phyloP scores from a whole-genome alignment of 2,329 filamentous ascomycete genomes.

The Microsporum audouinii region DNA sequence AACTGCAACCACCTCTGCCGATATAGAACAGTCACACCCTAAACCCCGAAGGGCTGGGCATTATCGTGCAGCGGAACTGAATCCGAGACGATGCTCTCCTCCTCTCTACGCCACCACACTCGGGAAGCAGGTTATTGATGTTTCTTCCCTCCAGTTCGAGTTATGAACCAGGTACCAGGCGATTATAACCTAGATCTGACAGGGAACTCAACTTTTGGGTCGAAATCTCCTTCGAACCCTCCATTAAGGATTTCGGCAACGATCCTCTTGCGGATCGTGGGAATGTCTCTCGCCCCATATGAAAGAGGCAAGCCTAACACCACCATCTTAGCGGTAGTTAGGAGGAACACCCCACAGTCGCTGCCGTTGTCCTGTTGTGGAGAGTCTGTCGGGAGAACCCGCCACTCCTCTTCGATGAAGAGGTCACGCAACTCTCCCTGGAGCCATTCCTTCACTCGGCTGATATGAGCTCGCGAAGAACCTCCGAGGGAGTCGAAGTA shows the following conservation, averaged over 20 bases:
- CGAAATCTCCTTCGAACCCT: conserved; percentile 34
- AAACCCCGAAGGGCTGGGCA: not conserved
- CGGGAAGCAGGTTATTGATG: not conserved
- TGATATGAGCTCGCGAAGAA: conserved; percentile 23
- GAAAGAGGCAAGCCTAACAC: conserved; percentile 33
- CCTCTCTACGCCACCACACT: not conserved
- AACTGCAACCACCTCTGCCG: not conserved
- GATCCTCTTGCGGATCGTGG: conserved; percentile 34
- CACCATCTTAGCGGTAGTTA: conserved; percentile 39
- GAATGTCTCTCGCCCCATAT: conserved; percentile 32
- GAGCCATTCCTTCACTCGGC: conserved; percentile 33
- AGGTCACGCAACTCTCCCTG: conserved; percentile 29
- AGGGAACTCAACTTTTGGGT: conserved; percentile 14
- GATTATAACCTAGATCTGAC: conserved; percentile 12
- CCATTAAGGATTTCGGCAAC: conserved; percentile 39
- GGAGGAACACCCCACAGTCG: conserved; percentile 41
- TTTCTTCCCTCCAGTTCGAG: not conserved
- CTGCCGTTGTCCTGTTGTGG: conserved; percentile 38
- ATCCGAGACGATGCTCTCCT: not conserved
- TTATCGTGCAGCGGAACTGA: not conserved
- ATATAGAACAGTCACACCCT: not conserved
- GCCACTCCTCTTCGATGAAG: conserved; percentile 37
- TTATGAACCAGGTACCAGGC: conserved; percentile 5
- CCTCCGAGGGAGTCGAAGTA: conserved; percentile 38
- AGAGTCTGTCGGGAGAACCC: conserved; percentile 27